A percentile compares a stretch with the other conserved stretches of the same genome.
Evolutionary conservation across 179 eudicot species (phyloP).

Genomic region (Beta corolliflora): DNA sequence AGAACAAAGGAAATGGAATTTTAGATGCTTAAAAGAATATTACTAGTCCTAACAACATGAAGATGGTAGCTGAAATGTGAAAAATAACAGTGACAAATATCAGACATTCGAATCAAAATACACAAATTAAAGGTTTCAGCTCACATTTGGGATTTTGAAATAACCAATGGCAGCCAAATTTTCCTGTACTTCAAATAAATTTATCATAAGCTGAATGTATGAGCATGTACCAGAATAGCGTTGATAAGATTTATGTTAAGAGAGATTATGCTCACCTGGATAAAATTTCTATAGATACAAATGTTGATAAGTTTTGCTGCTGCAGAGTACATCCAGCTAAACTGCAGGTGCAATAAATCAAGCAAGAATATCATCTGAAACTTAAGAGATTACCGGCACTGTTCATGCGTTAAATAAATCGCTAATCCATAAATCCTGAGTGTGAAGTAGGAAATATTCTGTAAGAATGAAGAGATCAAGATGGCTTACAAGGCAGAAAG

Average conservation of each 20-base stretch:
- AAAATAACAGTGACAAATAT: not conserved
- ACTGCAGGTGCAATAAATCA: conserved; percentile 40
- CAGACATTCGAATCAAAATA: not conserved
- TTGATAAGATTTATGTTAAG: not conserved
- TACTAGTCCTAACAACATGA: not conserved
- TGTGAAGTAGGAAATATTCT: too few relatives aligned
- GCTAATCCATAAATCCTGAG: too few relatives aligned
- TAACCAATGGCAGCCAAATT: conserved; percentile 95
- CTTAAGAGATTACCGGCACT: too few relatives aligned
- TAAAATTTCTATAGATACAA: conserved; percentile 65
- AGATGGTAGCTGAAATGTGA: not conserved
- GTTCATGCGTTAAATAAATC: too few relatives aligned
- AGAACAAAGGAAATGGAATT: conserved; percentile 4
- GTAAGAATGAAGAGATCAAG: too few relatives aligned
- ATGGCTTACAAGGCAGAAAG: conserved; percentile 36
- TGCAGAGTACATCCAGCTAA: conserved; percentile 56
- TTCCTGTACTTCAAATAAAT: conserved; percentile 37
- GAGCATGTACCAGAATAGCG: not conserved
- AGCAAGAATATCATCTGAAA: conserved; percentile 36
- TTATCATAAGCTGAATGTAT: not conserved
- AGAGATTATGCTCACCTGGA: conserved; percentile 31
- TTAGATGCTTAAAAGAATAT: not conserved
- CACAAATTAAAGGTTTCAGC: conserved; percentile 17
- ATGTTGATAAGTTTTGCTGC: conserved; percentile 52
- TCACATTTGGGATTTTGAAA: conserved; percentile 77